Conservation (phyloP, 306 rosid species). For the Prinsepia uniflora region DNA sequence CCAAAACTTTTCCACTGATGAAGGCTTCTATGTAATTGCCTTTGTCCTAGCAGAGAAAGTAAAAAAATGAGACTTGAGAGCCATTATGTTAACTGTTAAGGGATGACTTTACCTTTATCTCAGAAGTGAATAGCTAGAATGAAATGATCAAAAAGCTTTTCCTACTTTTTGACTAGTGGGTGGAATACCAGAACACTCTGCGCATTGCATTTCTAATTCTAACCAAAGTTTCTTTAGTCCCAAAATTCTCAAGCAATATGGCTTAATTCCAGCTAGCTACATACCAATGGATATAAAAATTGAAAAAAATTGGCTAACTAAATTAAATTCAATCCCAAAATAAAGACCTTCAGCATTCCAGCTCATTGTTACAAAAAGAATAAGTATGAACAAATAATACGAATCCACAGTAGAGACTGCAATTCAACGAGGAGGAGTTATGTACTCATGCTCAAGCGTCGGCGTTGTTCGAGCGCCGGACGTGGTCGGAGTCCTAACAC, state of each 20-base stretch:
- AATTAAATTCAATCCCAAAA: constrained; percentile 12
- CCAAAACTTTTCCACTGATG: too few species aligned
- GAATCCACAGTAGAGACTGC: neutral
- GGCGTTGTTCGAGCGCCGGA: constrained; percentile 63
- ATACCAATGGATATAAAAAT: neutral
- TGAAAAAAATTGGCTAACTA: constrained; percentile 10
- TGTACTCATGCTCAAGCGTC: constrained; percentile 49
- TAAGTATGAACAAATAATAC: neutral
- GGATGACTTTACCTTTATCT: constrained; percentile 1
- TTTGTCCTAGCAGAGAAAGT: neutral
- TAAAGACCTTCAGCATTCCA: neutral
- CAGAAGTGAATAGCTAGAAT: neutral
- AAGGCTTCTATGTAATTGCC: neutral
- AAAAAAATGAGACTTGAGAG: neutral
- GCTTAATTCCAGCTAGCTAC: too few species aligned
- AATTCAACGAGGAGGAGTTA: constrained; percentile 50
- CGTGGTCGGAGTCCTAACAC: constrained; percentile 85
- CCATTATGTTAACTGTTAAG: neutral
- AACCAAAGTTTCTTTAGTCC: too few species aligned
- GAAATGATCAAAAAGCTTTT: neutral
- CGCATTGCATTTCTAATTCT: too few species aligned
- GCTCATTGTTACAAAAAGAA: constrained; percentile 46
- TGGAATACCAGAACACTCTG: too few species aligned
- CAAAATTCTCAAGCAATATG: too few species aligned
- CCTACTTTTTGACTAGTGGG: too few species aligned